Evolutionary conservation across 2,329 filamentous ascomycete species (phyloP).

Genomic region (Thermoascus crustaceus): DNA sequence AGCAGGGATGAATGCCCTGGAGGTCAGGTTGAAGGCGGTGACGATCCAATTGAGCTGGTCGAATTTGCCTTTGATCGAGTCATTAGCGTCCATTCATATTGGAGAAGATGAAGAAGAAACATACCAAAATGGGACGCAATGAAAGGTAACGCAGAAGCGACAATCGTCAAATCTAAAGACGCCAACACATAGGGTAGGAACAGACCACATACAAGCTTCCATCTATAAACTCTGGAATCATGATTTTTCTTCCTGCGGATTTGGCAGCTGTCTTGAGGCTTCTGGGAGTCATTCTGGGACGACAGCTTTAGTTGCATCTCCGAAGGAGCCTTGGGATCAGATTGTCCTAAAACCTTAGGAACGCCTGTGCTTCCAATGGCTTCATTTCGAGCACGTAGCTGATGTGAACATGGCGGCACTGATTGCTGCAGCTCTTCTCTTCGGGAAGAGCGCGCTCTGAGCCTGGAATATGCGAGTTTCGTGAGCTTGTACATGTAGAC

Average conservation of each 20-base stretch:
- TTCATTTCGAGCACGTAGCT: constrained; percentile 5
- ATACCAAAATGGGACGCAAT: constrained; percentile 58
- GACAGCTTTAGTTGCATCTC: too few relatives aligned
- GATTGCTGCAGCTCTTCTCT: background rate
- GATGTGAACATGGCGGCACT: constrained; percentile 9
- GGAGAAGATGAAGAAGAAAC: too few relatives aligned
- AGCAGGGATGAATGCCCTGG: constrained; percentile 58
- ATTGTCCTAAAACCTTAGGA: too few relatives aligned
- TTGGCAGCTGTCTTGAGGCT: constrained; percentile 5
- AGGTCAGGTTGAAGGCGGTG: constrained; percentile 59
- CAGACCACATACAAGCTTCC: constrained; percentile 53
- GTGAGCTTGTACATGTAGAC: too few relatives aligned
- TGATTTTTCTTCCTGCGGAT: constrained; percentile 27
- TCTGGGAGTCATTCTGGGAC: background rate
- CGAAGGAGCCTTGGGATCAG: too few relatives aligned
- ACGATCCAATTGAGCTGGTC: constrained; percentile 62
- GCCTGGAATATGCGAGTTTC: too few relatives aligned
- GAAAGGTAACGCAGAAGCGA: constrained; percentile 52
- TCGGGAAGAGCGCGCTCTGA: background rate
- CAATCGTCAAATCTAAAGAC: constrained; percentile 57
- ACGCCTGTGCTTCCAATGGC: too few relatives aligned
- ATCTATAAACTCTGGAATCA: constrained; percentile 41
- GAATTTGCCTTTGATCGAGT: constrained; percentile 45
- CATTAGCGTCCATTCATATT: too few relatives aligned
- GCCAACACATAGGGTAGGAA: constrained; percentile 54